Evolutionary conservation across 1,284 basidiomycete species (phyloP).

Genomic region (Stereum hirsutum): DNA sequence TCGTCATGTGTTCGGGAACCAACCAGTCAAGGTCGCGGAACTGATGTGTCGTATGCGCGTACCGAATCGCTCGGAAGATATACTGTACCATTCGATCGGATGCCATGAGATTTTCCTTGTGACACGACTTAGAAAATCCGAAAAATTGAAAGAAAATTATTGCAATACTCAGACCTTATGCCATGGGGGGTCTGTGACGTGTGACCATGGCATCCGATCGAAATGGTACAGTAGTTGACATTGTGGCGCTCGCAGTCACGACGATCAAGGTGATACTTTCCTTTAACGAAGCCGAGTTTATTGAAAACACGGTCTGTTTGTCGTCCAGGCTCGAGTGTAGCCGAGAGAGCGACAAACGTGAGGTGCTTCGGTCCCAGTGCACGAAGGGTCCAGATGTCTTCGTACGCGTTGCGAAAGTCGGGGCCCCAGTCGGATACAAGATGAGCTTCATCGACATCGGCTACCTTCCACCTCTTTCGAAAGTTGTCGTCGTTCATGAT

Average conservation of each 20-base stretch:
- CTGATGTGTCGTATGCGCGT: slow-evolving; percentile 1
- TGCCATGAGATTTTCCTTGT: too few relatives aligned
- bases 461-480: not conserved
- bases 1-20: slow-evolving; percentile 2
- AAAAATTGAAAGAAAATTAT: too few relatives aligned
- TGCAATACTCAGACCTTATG: too few relatives aligned
- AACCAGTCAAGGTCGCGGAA: slow-evolving; percentile 10
- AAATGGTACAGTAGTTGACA: too few relatives aligned
- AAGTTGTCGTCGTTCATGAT: slow-evolving; percentile 1
- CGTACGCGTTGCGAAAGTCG: slow-evolving; percentile 7
- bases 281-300: slow-evolving; percentile 1
- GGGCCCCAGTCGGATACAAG: slow-evolving; percentile 8
- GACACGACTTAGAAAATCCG: too few relatives aligned
- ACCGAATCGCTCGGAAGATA: slow-evolving; percentile 5
- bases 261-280: slow-evolving; percentile 4
- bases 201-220: too few relatives aligned
- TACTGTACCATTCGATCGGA: too few relatives aligned
- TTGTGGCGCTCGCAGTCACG: slow-evolving; percentile 11
- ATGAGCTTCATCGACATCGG: slow-evolving; percentile 7
- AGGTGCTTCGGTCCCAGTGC: slow-evolving; percentile 3
- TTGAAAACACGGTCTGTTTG: slow-evolving; percentile 3
- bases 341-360: slow-evolving; percentile 4
- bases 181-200: too few relatives aligned
- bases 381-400: slow-evolving; percentile 1
- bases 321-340: slow-evolving; percentile 7